Evolutionary conservation across 306 rosid genomes (phyloP).

Genomic region (Prinsepia uniflora): DNA sequence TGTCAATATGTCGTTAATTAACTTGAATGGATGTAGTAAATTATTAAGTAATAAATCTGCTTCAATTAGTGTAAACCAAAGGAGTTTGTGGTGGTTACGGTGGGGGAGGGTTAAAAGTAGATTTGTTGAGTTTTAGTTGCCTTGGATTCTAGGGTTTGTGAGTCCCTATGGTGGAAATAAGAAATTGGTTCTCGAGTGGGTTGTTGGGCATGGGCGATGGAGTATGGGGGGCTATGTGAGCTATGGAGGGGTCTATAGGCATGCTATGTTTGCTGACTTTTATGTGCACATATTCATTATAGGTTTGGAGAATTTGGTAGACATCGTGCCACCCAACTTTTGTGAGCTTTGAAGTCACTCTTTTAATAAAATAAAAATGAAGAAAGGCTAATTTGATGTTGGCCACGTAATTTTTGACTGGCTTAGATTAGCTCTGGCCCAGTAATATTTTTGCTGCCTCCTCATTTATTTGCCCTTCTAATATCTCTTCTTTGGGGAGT

Average conservation of each 20-base stretch:
- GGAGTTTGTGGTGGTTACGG: constrained; percentile 41
- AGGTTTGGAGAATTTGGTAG: constrained; percentile 28
- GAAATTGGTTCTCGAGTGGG: constrained; percentile 44
- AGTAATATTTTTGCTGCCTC: constrained; percentile 65
- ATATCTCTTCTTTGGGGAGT: background rate
- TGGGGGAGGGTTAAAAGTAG: constrained; percentile 51
- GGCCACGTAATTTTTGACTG: constrained; percentile 45
- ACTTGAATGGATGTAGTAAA: too few relatives aligned
- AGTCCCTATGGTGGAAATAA: constrained; percentile 27
- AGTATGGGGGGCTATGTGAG: too few relatives aligned
- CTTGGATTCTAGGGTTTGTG: constrained; percentile 75
- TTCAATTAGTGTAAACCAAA: constrained; percentile 25
- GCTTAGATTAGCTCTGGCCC: constrained; percentile 66
- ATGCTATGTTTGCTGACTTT: constrained; percentile 16
- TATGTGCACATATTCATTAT: constrained; percentile 14
- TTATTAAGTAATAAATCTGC: background rate
- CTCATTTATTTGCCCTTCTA: constrained; percentile 14
- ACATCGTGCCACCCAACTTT: constrained; percentile 51
- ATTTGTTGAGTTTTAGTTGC: constrained; percentile 24
- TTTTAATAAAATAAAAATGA: constrained; percentile 24
- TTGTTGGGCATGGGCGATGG: constrained; percentile 46
- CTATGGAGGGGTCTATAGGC: background rate
- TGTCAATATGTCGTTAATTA: too few relatives aligned
- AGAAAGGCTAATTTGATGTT: constrained; percentile 31
- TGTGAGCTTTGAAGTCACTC: constrained; percentile 56